These are phyloP conservation scores for Myrica gale DNA, from an alignment of 306 rosid genomes.

Conservation along the genomic window DNA sequence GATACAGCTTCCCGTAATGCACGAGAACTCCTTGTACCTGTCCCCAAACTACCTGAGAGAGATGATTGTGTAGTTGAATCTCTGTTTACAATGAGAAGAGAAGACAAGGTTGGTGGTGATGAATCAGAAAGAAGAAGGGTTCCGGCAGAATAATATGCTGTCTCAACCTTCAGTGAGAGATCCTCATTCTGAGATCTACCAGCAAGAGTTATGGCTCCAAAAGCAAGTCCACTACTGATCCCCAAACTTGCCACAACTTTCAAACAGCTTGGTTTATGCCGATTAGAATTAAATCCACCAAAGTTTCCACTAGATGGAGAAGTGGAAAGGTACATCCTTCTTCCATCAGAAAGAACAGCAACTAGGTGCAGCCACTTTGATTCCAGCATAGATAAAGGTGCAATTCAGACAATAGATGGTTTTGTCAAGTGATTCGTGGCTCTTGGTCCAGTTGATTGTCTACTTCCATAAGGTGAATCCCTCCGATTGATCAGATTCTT, in stretches of 20 bases:
- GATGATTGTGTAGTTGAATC: constrained; percentile 72
- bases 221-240: constrained; percentile 77
- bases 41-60: constrained; percentile 52
- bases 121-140: constrained; percentile 93
- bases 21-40: constrained; percentile 69
- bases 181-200: constrained; percentile 87
- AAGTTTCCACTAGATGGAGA: constrained; percentile 82
- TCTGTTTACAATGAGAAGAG: constrained; percentile 81
- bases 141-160: constrained; percentile 89
- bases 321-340: constrained; percentile 93
- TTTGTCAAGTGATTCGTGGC: constrained; percentile 57
- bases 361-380: constrained; percentile 88
- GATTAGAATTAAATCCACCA: constrained; percentile 67
- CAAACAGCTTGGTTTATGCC: constrained; percentile 73
- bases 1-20: constrained; percentile 87
- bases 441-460: constrained; percentile 81
- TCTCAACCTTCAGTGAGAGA: constrained; percentile 84
- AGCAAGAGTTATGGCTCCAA: constrained; percentile 80
- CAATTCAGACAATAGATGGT: constrained; percentile 80
- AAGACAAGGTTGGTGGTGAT: constrained; percentile 77
- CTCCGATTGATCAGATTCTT: constrained; percentile 72
- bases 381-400: constrained; percentile 87
- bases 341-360: constrained; percentile 92
- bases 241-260: constrained; percentile 92
- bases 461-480: constrained; percentile 73